These are phyloP conservation scores for Wallacemonas collosoma DNA, from an alignment of 208 protist species.

Conservation along the genomic window DNA sequence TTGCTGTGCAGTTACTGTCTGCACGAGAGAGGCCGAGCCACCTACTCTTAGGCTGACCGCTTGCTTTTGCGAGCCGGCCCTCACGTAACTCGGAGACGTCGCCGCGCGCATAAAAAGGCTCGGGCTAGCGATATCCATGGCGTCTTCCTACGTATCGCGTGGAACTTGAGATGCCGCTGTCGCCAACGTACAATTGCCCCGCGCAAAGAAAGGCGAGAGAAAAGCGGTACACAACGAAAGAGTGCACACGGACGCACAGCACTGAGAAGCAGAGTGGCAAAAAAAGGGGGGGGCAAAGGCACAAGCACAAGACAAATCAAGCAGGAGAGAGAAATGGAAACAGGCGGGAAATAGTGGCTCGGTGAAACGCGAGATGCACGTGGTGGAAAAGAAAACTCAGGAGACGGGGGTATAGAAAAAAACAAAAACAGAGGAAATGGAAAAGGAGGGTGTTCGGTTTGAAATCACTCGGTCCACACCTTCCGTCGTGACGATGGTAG, in stretches of 20 bases:
- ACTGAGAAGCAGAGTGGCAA: not conserved
- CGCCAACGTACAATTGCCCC: no score
- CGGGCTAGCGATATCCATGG: conserved; percentile 12
- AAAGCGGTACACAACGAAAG: no score
- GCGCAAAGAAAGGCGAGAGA: no score
- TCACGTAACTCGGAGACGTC: conserved; percentile 11
- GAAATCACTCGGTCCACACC: no score
- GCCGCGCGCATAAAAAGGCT: conserved; percentile 4
- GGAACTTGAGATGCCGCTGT: no score
- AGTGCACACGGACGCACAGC: not conserved
- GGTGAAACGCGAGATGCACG: no score
- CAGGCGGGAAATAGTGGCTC: no score
- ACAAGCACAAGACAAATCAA: conserved; percentile 14
- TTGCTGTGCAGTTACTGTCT: conserved; percentile 11
- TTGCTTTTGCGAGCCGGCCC: not conserved
- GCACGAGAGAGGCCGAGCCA: conserved; percentile 8
- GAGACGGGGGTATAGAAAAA: conserved; percentile 1
- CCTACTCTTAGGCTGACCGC: conserved; percentile 21
- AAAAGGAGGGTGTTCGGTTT: not conserved
- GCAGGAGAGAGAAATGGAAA: not conserved
- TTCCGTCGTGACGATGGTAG: no score
- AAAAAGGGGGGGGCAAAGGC: not conserved
- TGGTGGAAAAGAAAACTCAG: no score
- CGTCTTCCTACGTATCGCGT: no score
- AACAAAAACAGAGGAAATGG: conserved; percentile 4